These are phyloP conservation scores for Cornus controversa DNA, from an alignment of 148 eudicot genomes.

Conservation along the genomic window DNA sequence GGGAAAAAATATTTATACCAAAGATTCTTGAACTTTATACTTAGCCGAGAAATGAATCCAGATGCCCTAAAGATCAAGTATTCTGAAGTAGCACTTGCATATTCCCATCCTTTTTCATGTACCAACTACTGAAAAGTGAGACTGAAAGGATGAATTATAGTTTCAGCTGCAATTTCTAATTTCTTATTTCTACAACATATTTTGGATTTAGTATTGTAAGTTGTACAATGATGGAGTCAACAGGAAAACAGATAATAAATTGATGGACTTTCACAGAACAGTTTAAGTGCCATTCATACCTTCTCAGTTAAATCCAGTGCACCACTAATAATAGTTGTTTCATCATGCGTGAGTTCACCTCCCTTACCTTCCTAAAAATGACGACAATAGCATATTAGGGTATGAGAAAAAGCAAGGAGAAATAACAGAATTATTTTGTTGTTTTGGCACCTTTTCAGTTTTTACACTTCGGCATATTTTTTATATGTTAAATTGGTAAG, in stretches of 20 bases:
- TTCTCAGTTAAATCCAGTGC: constrained; percentile 83
- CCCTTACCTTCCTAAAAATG: constrained; percentile 82
- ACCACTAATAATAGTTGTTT: constrained; percentile 96
- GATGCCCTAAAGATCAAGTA: neutral
- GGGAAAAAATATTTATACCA: neutral
- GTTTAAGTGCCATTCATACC: constrained; percentile 30
- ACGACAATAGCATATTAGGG: constrained; percentile 2
- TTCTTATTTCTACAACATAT: neutral
- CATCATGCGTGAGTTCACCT: constrained; percentile 96
- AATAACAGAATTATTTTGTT: neutral
- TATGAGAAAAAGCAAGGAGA: neutral
- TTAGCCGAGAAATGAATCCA: neutral
- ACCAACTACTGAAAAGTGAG: neutral
- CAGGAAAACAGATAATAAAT: constrained; percentile 1
- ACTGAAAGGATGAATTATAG: neutral
- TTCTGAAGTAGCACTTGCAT: neutral
- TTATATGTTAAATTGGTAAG: neutral
- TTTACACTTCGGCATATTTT: neutral
- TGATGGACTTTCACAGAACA: neutral
- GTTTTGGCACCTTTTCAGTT: neutral
- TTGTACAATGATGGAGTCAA: neutral
- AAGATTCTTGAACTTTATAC: neutral
- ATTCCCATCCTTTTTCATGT: neutral
- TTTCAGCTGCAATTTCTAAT: constrained; percentile 1
- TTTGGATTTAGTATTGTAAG: neutral